These are phyloP conservation scores for Mortierella sp. DNA, from an alignment of 371 early-diverging fungal species.

Conservation along the genomic window DNA sequence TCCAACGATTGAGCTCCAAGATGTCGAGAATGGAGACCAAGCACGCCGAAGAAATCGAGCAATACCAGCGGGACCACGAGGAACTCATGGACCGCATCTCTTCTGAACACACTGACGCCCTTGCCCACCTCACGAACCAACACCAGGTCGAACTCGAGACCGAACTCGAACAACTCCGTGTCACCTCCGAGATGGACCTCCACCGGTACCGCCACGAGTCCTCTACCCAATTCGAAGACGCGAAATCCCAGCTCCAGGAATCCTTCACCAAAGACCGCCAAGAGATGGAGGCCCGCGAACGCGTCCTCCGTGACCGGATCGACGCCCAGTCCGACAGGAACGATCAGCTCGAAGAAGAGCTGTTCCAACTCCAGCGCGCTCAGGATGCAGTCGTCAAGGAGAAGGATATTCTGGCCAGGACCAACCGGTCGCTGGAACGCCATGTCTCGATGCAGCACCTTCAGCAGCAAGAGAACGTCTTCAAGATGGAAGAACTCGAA, in stretches of 20 bases:
- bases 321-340: slow-evolving; percentile 13
- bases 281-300: slow-evolving; percentile 30
- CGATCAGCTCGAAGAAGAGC: slow-evolving; percentile 30
- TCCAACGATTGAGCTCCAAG: slow-evolving; percentile 41
- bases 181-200: background rate
- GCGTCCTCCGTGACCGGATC: slow-evolving; percentile 31
- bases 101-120: slow-evolving; percentile 25
- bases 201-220: background rate
- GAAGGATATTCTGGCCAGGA: slow-evolving; percentile 23
- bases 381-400: slow-evolving; percentile 16
- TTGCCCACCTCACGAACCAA: slow-evolving; percentile 14
- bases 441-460: slow-evolving; percentile 47
- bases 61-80: slow-evolving; percentile 27
- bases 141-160: slow-evolving; percentile 21
- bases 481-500: slow-evolving; percentile 39
- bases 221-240: slow-evolving; percentile 2
- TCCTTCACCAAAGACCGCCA: slow-evolving; percentile 15
- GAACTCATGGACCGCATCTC: slow-evolving; percentile 19
- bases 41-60: slow-evolving; percentile 30
- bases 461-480: slow-evolving; percentile 39
- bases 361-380: slow-evolving; percentile 33
- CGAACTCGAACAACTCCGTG: slow-evolving; percentile 1
- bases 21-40: slow-evolving; percentile 39
- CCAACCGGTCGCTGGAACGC: slow-evolving; percentile 45
- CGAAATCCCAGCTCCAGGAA: slow-evolving; percentile 4